Percentiles rank a stretch among this genome's conserved stretches.
Evolutionary conservation across 176 grass and related monocot genomes (phyloP).

Genomic region (Triticum timopheevii): DNA sequence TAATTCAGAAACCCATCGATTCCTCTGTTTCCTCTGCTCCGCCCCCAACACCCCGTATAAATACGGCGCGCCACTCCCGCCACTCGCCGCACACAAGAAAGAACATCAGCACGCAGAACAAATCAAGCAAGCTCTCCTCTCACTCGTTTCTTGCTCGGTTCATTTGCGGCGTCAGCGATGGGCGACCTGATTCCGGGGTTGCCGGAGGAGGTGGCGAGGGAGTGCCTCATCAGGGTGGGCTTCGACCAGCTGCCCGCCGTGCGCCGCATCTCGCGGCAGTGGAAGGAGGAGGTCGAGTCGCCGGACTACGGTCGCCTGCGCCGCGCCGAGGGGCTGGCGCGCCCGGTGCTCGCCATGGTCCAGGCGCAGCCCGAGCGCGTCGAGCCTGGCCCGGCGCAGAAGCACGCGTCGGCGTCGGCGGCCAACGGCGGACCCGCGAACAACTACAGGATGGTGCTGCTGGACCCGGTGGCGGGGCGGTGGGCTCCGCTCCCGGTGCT

Average conservation of each 20-base stretch:
- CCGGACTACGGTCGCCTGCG: constrained; percentile 45
- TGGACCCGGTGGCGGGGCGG: constrained; percentile 40
- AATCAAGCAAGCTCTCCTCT: neutral
- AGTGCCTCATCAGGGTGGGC: constrained; percentile 82
- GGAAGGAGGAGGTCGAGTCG: constrained; percentile 78
- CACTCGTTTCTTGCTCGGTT: neutral
- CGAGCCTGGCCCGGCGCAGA: neutral
- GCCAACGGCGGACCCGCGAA: constrained; percentile 8
- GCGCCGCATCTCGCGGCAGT: constrained; percentile 66
- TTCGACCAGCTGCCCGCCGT: constrained; percentile 62
- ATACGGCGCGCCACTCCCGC: constrained; percentile 12
- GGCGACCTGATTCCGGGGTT: constrained; percentile 71
- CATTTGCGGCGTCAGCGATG: constrained; percentile 4
- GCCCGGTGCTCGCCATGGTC: constrained; percentile 33
- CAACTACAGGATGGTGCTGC: constrained; percentile 51
- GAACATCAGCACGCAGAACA: neutral
- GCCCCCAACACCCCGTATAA: constrained; percentile 16
- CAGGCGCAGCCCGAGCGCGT: constrained; percentile 28
- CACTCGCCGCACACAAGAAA: neutral
- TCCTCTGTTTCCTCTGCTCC: neutral
- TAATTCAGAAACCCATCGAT: too few relatives aligned
- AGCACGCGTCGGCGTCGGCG: constrained; percentile 14
- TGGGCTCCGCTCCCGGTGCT: constrained; percentile 55
- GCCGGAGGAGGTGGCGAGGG: constrained; percentile 81
- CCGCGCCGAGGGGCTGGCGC: constrained; percentile 33